Evolutionary conservation across 1,284 basidiomycete genomes (phyloP), one percentile per base, ranked within the genome.

Genomic region (Boletus sp.): DNA sequence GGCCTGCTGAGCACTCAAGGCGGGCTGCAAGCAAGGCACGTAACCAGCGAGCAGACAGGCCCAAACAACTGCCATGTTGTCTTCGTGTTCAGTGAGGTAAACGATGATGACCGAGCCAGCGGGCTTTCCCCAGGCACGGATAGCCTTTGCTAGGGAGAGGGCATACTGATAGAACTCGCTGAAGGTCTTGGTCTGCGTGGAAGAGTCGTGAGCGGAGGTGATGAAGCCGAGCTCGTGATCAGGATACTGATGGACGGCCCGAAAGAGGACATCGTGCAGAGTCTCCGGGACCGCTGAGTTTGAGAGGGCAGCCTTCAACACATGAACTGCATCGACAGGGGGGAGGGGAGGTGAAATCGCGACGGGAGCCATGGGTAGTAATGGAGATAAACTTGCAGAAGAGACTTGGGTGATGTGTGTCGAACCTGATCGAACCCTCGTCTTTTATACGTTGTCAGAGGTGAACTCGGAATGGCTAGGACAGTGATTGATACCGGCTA

Each of bases 11-110:
- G 64, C 62, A 19, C 62, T 66, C 40, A 65, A 42, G 0, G 65
- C 58, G 10, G 65, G 65, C 34, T 66, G 65, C 50, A 64, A 40
- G 49, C 65, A 63, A 12, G 65, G 61, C 1, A 67, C 50, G 42
- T 52, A 62, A 20, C 64, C 61, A 5, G 61, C 62, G 22, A 63
- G 49, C 2, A 64, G 50, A 44, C 65, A 65, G 2, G 64, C 64
- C 65, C 65, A 64, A n/a, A 64, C 49, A 7, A 62, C 64, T 4
- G 56, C 55, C 61, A 67, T 64, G 29, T 67, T 67, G 35, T 64
- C 62, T 35, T 66, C 64, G 26, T 67, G 65, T 17, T 64, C 64
- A 2, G 60, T 64, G 9, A 64, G 49, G 42, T 67, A 67, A 7
- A 64, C 51, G 6, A 65, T 49, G 7, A 67, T 12, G n/a, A 65